Evolutionary conservation across 495 filamentous ascomycete genomes (phyloP).

Genomic region (Podospora australis): DNA sequence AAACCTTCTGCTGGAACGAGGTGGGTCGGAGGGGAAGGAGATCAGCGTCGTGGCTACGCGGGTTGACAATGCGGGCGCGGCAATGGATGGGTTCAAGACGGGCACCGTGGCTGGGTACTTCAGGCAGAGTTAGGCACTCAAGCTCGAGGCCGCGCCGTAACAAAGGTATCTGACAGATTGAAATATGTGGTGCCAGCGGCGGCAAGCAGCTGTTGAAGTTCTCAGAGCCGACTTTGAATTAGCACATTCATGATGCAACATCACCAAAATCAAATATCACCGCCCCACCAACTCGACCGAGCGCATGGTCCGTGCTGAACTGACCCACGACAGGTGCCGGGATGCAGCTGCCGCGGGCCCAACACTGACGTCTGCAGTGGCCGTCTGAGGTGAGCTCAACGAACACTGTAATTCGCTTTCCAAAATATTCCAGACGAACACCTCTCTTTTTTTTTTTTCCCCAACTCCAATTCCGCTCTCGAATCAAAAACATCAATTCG

Average conservation of each 20-base stretch:
- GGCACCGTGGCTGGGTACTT: neutral
- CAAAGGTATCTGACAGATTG: no score
- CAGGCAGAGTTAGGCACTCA: no score
- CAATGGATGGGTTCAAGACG: neutral
- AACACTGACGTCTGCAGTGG: neutral
- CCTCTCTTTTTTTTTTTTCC: neutral
- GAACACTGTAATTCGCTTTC: neutral
- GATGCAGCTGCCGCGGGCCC: neutral
- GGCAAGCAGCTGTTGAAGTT: no score
- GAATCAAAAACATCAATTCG: no score
- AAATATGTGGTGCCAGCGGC: no score
- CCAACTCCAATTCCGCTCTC: neutral
- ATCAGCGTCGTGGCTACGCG: neutral
- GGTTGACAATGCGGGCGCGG: neutral
- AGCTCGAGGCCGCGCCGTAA: no score
- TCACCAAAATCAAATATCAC: no score
- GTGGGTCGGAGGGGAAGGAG: neutral
- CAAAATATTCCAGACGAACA: neutral
- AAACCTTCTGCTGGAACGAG: conserved; percentile 38
- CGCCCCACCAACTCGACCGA: no score
- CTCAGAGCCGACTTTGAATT: no score
- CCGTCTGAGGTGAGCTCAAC: no score
- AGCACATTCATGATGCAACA: no score
- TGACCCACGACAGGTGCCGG: neutral
- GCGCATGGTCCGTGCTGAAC: neutral